A percentile compares a stretch with the other conserved stretches of the same genome.
Evolutionary conservation across 257 asterid species (phyloP).

Genomic region (Petunia axillaris): DNA sequence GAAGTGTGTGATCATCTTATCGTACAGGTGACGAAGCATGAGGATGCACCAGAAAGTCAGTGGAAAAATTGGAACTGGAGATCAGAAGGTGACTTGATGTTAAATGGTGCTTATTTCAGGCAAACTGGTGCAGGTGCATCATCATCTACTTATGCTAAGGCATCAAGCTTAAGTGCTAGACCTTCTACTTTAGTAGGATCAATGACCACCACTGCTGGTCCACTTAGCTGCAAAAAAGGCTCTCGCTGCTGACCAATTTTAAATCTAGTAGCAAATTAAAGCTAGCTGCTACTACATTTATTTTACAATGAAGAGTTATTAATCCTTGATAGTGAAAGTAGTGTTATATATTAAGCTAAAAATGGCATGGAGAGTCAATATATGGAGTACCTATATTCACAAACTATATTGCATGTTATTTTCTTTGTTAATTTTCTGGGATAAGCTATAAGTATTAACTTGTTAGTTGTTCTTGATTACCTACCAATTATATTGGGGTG

Average conservation of each 20-base stretch:
- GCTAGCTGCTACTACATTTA: background rate
- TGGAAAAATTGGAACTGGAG: constrained; percentile 89
- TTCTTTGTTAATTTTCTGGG: background rate
- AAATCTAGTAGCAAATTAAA: background rate
- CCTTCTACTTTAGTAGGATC: constrained; percentile 67
- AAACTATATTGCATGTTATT: background rate
- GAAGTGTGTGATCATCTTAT: no score
- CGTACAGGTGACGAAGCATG: constrained; percentile 80
- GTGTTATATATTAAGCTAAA: background rate
- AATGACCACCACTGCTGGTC: constrained; percentile 65
- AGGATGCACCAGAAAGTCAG: constrained; percentile 81
- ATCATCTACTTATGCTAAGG: constrained; percentile 54
- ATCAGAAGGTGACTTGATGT: constrained; percentile 83
- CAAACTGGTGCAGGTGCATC: constrained; percentile 71
- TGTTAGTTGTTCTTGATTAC: background rate
- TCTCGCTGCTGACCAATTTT: constrained; percentile 48
- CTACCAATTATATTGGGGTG: background rate
- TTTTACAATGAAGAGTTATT: background rate
- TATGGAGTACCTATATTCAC: background rate
- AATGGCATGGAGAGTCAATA: background rate
- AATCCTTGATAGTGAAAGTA: background rate
- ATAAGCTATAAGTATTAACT: background rate
- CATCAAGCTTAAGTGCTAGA: constrained; percentile 79
- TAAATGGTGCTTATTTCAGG: constrained; percentile 79
- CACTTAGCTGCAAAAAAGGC: constrained; percentile 62